phyloP scores from a whole-genome alignment of 164 flowering plant genomes.

The Protea cynaroides region DNA sequence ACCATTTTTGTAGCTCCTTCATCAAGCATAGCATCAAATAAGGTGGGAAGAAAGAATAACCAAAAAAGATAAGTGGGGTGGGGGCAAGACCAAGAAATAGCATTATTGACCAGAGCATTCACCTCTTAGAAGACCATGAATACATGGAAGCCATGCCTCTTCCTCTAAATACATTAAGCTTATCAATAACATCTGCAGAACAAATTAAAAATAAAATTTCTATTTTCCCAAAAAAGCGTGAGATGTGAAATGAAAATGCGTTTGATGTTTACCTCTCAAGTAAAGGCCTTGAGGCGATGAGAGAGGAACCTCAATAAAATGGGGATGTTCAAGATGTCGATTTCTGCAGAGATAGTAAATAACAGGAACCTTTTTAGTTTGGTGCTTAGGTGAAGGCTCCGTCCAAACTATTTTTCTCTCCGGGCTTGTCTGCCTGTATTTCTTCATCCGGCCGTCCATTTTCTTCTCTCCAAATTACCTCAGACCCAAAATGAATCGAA shows the following conservation, averaged over 20 bases:
- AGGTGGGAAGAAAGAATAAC: neutral
- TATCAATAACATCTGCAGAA: slow-evolving; percentile 71
- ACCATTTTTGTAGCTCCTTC: slow-evolving; percentile 90
- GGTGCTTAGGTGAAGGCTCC: slow-evolving; percentile 71
- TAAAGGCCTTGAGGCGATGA: slow-evolving; percentile 76
- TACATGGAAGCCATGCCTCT: slow-evolving; percentile 87
- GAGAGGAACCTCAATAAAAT: slow-evolving; percentile 83
- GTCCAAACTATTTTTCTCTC: slow-evolving; percentile 79
- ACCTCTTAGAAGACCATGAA: slow-evolving; percentile 99
- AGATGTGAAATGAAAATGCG: neutral
- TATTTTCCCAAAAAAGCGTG: too few relatives aligned
- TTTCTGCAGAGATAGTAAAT: slow-evolving; percentile 85
- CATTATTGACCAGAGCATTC: neutral
- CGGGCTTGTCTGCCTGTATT: slow-evolving; percentile 68
- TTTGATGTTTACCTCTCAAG: slow-evolving; percentile 55
- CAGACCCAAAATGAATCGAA: slow-evolving; percentile 10
- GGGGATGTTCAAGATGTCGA: slow-evolving; percentile 95
- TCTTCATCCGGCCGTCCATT: slow-evolving; percentile 76
- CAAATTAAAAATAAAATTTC: too few relatives aligned
- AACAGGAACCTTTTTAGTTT: slow-evolving; percentile 57
- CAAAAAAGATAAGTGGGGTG: slow-evolving; percentile 2
- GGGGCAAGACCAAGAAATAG: neutral
- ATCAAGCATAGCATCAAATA: neutral
- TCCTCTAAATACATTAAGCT: slow-evolving; percentile 81
- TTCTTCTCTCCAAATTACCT: slow-evolving; percentile 3